A percentile compares a stretch with the other conserved stretches of the same genome.
phyloP scores from a whole-genome alignment of 257 asterid genomes.

The Rauvolfia tetraphylla region DNA sequence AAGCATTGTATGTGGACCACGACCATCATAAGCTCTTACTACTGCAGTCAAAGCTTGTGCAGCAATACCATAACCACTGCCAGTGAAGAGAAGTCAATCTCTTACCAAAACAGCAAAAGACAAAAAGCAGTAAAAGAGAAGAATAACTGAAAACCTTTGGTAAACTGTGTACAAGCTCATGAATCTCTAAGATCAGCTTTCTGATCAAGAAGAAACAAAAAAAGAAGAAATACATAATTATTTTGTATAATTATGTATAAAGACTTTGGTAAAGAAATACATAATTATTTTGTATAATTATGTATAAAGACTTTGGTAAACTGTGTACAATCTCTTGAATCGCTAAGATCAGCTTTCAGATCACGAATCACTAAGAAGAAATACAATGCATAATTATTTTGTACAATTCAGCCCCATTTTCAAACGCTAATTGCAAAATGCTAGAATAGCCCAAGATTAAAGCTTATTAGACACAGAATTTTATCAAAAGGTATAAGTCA shows the following conservation, averaged over 20 bases:
- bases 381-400: neutral
- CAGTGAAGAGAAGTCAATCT: constrained; percentile 15
- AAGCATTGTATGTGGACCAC: constrained; percentile 68
- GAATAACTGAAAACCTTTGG: neutral
- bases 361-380: neutral
- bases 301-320: neutral
- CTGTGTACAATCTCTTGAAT: neutral
- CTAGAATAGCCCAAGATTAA: neutral
- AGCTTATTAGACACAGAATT: neutral
- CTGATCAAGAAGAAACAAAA: neutral
- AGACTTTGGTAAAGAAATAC: too few species aligned
- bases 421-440: neutral
- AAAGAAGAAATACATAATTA: neutral
- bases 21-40: constrained; percentile 78
- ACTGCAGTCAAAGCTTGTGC: constrained; percentile 86
- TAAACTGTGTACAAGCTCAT: neutral
- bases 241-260: neutral
- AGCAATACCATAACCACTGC: constrained; percentile 87
- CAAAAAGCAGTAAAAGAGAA: neutral
- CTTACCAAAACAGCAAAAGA: neutral
- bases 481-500: neutral
- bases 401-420: neutral
- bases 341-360: neutral
- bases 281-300: neutral
- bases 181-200: neutral